Base-by-base conservation (phyloP, 148 eudicot species). In the Chenopodium suecicum region DNA sequence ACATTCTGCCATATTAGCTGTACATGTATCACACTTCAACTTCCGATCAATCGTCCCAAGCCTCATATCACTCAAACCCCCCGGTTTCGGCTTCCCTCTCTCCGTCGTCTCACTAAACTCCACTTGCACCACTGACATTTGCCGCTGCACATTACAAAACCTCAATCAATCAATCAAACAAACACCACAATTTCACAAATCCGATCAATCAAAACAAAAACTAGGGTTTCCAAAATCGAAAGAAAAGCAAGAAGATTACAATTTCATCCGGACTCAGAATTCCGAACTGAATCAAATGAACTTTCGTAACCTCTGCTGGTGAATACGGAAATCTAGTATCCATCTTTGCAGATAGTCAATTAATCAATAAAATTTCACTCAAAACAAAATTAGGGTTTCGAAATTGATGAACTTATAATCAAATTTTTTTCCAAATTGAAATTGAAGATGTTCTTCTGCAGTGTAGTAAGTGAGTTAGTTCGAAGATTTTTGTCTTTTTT, bases 51-150 rank as follows among this genome's bases (percentile, higher is more conserved):
- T 97, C 2, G 98, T 97, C 20, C 99, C 99, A 7, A 97, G 85
- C 17, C 97, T 81, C 19, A 92, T 89, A 81, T 97, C 99, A n/a
- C 99, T 97, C 8, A 97, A 85, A 0, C 99, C 99, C 0, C 91
- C 94, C 0, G 91, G 90, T 84, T 97, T 97, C 50, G 97, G 94
- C 84, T 97, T 97, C 78, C 99, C 99, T 47, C 95, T 83, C 89
- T 97, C 99, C 74, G 91, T 97, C 50, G 97, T 97, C 90, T 97
- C 99, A 41, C 97, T 88, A 78, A 88, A 94, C 89, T 97, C 98
- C 29, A 97, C 91, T 86, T 97, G 98, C 81, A 94, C 96, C 62
- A 97, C 99, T 10, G 99, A 97, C 99, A 97, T 97, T 97, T 97
- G 99, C 83, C 99, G 88, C 99, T 97, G 93, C 90, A 88, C 69